Evolutionary conservation across 768 basidiomycete species (phyloP), one percentile per base, ranked within the genome.

Genomic region (Inosperma sp.): DNA sequence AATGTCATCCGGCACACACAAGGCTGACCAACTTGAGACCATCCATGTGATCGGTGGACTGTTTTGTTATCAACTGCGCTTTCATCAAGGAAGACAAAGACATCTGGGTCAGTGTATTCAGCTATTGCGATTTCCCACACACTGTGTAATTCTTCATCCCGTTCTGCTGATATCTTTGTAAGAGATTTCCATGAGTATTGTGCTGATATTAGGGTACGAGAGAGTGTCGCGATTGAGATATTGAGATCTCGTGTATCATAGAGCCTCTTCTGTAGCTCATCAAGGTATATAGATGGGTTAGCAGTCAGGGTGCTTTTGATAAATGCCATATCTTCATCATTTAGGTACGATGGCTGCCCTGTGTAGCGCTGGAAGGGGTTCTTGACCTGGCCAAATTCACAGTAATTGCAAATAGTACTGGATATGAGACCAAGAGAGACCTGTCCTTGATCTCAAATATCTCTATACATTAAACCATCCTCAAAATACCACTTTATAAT

Each of bases 161-260:
- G 50, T 41, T 72, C 69, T 3, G 58, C 2, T 1, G 70, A 64
- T 4, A 30, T 41, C 5, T 46, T 53, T 19, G 59, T 43, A 13
- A 70, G 50, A 4, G 47, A 39, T 48, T 71, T 72, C 8, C 58
- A 52, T 5, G 59, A 55, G 14, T 67, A 30, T 5, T 57, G 52
- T 9, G 62, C 37, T 1, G 40, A 41, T 4, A 17, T 49, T 4
- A 70, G 51, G 4, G 67, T 50, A 2, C 58, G 60, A 4, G 55
- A 65, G 23, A 69, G 44, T 13, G 68, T 68, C 12, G 70, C 25
- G 36, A 68, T 47, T 7, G 69, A 68, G 19, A 67, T 54, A 46
- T 63, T 40, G 17, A 63, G 39, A 6, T 51, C 56, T 2, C 56
- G 61, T 4, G 21, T 31, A 26, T 45, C 52, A 12, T 19, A 14